These are phyloP conservation scores for Zizania latifolia DNA, from an alignment of 176 grass and related monocot genomes.

Conservation along the genomic window DNA sequence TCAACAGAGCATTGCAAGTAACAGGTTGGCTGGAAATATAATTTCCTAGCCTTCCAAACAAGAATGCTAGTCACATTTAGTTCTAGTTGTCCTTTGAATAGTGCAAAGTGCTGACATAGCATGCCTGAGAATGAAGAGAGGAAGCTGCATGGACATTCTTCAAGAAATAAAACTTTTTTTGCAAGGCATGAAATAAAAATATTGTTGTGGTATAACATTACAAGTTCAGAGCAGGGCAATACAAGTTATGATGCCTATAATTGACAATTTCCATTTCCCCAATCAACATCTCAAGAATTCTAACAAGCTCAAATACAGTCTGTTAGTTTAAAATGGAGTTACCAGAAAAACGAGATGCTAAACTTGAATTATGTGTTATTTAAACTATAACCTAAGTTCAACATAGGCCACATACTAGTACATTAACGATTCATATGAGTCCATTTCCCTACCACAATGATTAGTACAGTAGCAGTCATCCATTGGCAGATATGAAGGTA, in stretches of 20 bases:
- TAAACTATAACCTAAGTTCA: background rate
- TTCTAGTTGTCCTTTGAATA: background rate
- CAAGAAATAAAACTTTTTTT: background rate
- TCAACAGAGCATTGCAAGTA: background rate
- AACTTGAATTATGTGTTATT: background rate
- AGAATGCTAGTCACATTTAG: background rate
- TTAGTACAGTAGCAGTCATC: background rate
- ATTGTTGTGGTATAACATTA: background rate
- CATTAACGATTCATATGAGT: background rate
- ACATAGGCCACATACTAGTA: background rate
- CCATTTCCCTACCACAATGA: background rate
- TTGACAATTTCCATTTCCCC: background rate
- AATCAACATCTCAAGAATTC: background rate
- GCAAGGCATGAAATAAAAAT: background rate
- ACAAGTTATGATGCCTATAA: background rate
- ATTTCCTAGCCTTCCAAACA: conserved; percentile 1
- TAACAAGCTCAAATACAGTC: too few relatives aligned
- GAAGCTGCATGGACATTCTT: background rate
- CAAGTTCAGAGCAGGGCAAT: background rate
- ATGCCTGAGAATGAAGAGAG: background rate
- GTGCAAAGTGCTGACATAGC: background rate
- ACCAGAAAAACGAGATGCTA: background rate
- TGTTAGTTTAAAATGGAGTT: background rate
- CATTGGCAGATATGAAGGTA: background rate
- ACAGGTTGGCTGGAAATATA: background rate